These are phyloP conservation scores for Abrus pulchellus DNA, from an alignment of 306 rosid species.

Conservation along the genomic window DNA sequence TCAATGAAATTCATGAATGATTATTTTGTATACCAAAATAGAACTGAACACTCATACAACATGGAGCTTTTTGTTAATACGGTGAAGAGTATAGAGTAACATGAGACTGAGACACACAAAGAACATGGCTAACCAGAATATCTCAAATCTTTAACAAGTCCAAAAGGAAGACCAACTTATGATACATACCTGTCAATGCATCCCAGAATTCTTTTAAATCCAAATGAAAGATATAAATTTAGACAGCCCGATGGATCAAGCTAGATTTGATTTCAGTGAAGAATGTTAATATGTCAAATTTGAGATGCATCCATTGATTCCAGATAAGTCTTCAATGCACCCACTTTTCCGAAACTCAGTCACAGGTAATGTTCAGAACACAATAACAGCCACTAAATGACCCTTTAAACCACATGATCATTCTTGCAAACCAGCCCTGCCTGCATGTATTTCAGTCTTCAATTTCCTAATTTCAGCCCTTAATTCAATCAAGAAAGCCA, in stretches of 20 bases:
- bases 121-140: not conserved
- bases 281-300: not conserved
- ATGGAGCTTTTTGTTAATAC: not conserved
- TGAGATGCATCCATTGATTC: conserved; percentile 27
- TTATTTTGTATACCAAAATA: conserved; percentile 1
- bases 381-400: not conserved
- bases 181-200: not conserved
- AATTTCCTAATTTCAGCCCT: conserved; percentile 12
- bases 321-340: not conserved
- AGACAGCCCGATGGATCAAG: not conserved
- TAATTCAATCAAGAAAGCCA: not conserved
- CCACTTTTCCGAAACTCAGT: conserved; percentile 4
- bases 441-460: not conserved
- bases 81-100: not conserved
- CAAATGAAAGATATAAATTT: not conserved
- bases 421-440: not conserved
- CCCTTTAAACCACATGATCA: not conserved
- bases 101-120: not conserved
- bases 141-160: not conserved
- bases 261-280: not conserved
- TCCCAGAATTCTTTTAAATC: conserved; percentile 8
- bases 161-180: not conserved
- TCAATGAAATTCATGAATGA: conserved; percentile 25
- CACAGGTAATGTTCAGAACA: not conserved
- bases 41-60: conserved; percentile 14